Evolutionary conservation across 192 early-diverging fungal genomes (phyloP).

Genomic region (Gryganskiella cystojenkinii): DNA sequence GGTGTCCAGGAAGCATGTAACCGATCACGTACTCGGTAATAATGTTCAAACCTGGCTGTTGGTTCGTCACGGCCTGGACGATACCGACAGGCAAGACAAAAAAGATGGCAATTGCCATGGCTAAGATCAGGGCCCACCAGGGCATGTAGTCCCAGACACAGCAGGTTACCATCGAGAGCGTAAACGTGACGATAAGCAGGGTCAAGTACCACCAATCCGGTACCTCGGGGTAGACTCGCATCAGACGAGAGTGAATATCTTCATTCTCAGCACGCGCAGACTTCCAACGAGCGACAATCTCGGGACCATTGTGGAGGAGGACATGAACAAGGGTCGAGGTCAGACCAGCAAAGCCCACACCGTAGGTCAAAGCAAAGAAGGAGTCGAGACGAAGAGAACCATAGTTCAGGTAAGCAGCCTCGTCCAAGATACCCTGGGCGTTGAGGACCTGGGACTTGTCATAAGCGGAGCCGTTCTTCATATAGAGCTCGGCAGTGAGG

Average conservation of each 20-base stretch:
- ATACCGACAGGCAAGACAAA: conserved; percentile 84
- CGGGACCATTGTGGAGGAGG: conserved; percentile 70
- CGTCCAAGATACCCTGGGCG: conserved; percentile 34
- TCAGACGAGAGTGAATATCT: conserved; percentile 73
- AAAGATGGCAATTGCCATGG: conserved; percentile 65
- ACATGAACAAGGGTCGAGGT: conserved; percentile 66
- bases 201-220: conserved; percentile 65
- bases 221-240: conserved; percentile 72
- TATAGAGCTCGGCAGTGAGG: conserved; percentile 36
- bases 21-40: conserved; percentile 89
- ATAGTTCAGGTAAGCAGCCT: conserved; percentile 38
- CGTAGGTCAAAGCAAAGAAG: conserved; percentile 46
- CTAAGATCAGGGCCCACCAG: conserved; percentile 76
- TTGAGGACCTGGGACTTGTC: conserved; percentile 33
- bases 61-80: conserved; percentile 80
- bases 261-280: conserved; percentile 44
- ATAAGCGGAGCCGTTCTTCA: conserved; percentile 28
- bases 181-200: conserved; percentile 53
- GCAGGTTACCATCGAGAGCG: conserved; percentile 57
- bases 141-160: conserved; percentile 66
- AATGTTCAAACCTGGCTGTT: conserved; percentile 78
- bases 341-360: conserved; percentile 58
- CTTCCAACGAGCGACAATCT: conserved; percentile 64
- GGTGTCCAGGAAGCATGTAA: conserved; percentile 77
- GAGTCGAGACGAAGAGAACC: conserved; percentile 54